phyloP scores from a whole-genome alignment of 345 rosid species.

The Salix exigua region DNA sequence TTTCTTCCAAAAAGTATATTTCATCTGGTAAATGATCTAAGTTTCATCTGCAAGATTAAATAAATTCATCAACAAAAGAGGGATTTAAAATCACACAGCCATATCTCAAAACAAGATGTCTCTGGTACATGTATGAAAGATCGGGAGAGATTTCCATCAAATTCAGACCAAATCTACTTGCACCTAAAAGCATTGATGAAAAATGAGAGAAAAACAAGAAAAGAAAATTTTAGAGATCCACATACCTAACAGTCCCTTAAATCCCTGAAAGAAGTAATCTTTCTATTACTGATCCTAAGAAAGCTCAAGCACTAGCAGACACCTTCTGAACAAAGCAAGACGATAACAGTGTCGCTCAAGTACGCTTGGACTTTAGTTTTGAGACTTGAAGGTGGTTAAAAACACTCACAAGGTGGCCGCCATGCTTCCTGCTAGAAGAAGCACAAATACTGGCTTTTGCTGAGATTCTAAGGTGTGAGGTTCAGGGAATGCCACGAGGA shows the following conservation, averaged over 20 bases:
- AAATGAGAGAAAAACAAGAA: constrained; percentile 19
- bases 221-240: constrained; percentile 21
- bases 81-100: neutral
- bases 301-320: neutral
- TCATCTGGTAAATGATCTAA: neutral
- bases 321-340: constrained; percentile 1
- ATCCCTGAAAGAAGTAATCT: constrained; percentile 20
- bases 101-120: neutral
- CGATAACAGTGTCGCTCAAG: neutral
- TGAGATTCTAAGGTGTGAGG: constrained; percentile 45
- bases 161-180: neutral
- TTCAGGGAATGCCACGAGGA: constrained; percentile 45
- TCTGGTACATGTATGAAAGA: neutral
- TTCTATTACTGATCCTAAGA: neutral
- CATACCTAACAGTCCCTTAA: constrained; percentile 32
- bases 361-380: neutral
- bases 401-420: neutral
- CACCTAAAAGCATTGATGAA: neutral
- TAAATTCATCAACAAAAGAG: neutral
- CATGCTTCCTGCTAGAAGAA: constrained; percentile 13
- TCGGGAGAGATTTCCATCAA: neutral
- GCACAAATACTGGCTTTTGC: neutral
- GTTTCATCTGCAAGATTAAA: neutral
- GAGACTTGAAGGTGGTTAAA: neutral
- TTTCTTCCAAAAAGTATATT: neutral